Evolutionary conservation across 208 protist species (phyloP), one percentile per base, ranked within the genome.

Genomic region (Strigomonas oncopelti): DNA sequence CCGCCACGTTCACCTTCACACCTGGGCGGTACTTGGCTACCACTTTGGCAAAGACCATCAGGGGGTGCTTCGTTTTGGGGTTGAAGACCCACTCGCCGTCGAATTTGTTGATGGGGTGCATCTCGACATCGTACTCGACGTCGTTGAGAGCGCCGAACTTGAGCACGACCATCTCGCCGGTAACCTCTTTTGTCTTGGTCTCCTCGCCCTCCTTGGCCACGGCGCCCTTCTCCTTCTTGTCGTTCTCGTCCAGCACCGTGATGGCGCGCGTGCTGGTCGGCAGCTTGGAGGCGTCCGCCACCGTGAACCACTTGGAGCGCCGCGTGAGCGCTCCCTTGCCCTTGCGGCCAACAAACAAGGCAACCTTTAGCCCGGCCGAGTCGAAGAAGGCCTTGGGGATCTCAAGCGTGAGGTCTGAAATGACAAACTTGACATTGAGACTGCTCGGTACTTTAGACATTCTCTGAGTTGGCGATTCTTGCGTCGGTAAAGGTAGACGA

Each of bases 281-380:
- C n/a, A 80, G 51, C 24, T 66, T 54, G 8, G 57, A 9, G 31
- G 78, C 67, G 63, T 78, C 63, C 16, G 71, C 65, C 34, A 84
- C 55, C 29, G 78, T 80, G 63, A 84, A 84, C 67, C 75, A 80
- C 74, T 84, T 84, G n/a, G 74, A 80, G 67, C 67, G 74, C 53
- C 78, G 78, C 4, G 78, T 77, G 25, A 72, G 61, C 46, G 74
- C 53, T 18, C 53, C 57, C 57, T 74, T 67, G 55, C 79, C 75
- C 27, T 77, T 74, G 60, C 79, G 71, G 8, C 79, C 72, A 0
- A 85, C 66, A 52, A 81, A 78, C 22, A 85, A 59, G 28, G 72
- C 64, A 0, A 67, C 79, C 4, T 69, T 64, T 13, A 74, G 51
- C 24, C 71, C 69, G 4, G 46, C 42, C 0, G 65, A 53, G 27